Conservation (phyloP, 2,329 filamentous ascomycete genomes). For the Trichoderma sp. region DNA sequence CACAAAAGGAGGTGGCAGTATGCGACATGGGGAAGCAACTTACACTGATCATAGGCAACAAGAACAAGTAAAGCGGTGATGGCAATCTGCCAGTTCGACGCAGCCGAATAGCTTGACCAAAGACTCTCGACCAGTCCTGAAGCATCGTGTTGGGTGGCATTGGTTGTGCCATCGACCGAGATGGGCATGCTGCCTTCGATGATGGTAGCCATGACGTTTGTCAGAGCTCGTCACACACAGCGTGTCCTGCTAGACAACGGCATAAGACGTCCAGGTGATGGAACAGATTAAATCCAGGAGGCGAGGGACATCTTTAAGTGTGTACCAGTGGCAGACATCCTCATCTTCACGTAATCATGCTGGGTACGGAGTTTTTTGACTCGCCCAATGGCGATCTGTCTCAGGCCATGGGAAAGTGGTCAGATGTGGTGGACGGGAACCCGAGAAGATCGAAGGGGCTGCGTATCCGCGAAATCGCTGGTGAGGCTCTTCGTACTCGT, state of each 20-base stretch:
- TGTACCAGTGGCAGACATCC: background rate
- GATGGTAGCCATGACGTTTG: conserved; percentile 12
- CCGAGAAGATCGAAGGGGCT: background rate
- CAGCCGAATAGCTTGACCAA: background rate
- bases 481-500: conserved; percentile 13
- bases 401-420: background rate
- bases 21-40: background rate
- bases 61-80: conserved; percentile 1
- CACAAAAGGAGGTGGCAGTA: no score
- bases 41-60: conserved; percentile 14
- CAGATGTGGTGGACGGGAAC: background rate
- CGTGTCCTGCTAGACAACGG: background rate
- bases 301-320: background rate
- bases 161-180: background rate
- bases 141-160: background rate
- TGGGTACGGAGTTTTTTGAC: background rate
- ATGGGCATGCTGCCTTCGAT: conserved; percentile 12
- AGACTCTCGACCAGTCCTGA: background rate
- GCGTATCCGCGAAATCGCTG: background rate
- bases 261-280: background rate
- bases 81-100: conserved; percentile 6
- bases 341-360: background rate
- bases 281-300: no score
- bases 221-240: background rate
- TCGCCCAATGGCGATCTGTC: background rate